Evolutionary conservation across 2,329 filamentous ascomycete species (phyloP).

Genomic region (Fusarium sp.): DNA sequence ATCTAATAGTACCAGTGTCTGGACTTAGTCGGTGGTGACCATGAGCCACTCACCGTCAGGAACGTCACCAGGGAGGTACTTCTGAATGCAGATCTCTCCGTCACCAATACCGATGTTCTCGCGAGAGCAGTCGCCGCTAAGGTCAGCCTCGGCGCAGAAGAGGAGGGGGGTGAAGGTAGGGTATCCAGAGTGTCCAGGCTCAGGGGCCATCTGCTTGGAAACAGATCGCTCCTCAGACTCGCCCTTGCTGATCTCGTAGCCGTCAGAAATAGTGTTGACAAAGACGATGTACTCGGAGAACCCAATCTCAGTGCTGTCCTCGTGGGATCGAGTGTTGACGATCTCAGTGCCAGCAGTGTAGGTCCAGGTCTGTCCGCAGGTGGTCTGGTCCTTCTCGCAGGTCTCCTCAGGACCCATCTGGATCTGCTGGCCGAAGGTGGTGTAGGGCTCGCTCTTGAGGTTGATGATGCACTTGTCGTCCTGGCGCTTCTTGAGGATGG

Average conservation of each 20-base stretch:
- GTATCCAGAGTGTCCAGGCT: constrained; percentile 17
- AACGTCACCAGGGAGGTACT: constrained; percentile 10
- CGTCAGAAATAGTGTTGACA: constrained; percentile 6
- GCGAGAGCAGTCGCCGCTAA: constrained; percentile 2
- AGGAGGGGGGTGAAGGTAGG: constrained; percentile 24
- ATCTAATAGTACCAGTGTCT: background rate
- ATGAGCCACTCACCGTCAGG: constrained; percentile 16
- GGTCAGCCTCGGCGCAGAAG: constrained; percentile 4
- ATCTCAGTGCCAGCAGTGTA: constrained; percentile 15
- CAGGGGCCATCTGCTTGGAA: constrained; percentile 8
- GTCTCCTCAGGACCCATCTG: background rate
- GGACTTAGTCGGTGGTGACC: constrained; percentile 19
- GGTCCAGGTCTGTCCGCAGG: constrained; percentile 6
- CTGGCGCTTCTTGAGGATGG: constrained; percentile 6
- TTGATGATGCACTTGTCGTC: constrained; percentile 20
- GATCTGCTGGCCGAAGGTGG: constrained; percentile 7
- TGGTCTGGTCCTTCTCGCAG: constrained; percentile 3
- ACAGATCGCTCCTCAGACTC: constrained; percentile 6
- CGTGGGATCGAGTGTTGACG: background rate
- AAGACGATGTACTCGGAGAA: constrained; percentile 11
- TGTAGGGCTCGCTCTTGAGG: constrained; percentile 13
- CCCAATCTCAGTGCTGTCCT: constrained; percentile 13
- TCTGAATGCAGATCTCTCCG: constrained; percentile 15
- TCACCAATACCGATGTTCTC: constrained; percentile 1
- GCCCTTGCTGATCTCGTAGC: constrained; percentile 12